Evolutionary conservation across 2,329 filamentous ascomycete species (phyloP).

Genomic region (Exophiala bonariae): DNA sequence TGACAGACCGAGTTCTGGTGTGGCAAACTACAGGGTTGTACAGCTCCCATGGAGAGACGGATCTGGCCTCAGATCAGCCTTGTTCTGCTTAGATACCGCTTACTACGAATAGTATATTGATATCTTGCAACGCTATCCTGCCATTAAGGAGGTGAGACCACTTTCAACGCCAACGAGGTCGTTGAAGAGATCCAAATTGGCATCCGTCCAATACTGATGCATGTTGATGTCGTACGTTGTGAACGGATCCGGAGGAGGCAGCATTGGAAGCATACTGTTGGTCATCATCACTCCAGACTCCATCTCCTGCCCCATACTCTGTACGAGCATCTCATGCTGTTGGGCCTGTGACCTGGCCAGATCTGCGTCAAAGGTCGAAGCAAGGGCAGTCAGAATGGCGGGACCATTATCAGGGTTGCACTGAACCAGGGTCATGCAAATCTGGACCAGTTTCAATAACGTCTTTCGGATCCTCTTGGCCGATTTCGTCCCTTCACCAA

Average conservation of each 20-base stretch:
- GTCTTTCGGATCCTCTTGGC: constrained; percentile 20
- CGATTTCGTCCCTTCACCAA: constrained; percentile 20
- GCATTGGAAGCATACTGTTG: constrained; percentile 47
- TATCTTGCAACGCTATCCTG: constrained; percentile 4
- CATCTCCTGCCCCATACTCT: background rate
- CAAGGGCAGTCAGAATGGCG: constrained; percentile 13
- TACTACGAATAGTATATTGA: no score
- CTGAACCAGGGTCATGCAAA: constrained; percentile 22
- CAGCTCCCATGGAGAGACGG: no score
- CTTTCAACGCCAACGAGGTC: constrained; percentile 19
- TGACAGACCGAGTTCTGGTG: no score
- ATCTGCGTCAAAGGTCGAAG: constrained; percentile 11
- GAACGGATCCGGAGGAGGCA: constrained; percentile 42
- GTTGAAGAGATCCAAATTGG: constrained; percentile 22
- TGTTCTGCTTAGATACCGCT: no score
- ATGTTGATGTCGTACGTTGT: constrained; percentile 16
- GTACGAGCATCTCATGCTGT: constrained; percentile 4
- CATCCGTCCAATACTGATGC: constrained; percentile 22
- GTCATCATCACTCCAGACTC: constrained; percentile 17
- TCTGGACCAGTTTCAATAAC: constrained; percentile 20
- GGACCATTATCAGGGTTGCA: constrained; percentile 17
- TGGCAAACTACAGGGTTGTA: no score
- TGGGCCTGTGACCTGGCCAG: constrained; percentile 1
- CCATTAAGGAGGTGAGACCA: constrained; percentile 19
- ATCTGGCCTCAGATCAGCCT: no score